Base-by-base conservation (phyloP, 225 moss, liverwort and hornwort genomes). In the Sphagnum contortum region DNA sequence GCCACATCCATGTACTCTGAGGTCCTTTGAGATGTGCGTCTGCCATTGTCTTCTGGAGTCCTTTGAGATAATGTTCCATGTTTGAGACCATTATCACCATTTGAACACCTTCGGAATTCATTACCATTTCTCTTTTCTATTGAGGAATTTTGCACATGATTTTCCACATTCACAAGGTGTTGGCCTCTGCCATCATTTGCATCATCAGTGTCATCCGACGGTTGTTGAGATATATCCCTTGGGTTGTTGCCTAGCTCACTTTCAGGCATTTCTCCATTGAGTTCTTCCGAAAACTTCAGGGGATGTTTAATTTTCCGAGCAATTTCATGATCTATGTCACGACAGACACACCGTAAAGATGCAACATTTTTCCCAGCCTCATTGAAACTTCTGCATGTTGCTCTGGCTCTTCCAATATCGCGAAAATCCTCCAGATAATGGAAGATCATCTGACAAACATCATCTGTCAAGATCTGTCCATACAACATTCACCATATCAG, bases 291-390 rank as follows among this genome's bases (percentile, higher is more conserved):
- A 53, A 2, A 10, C 8, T 10, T 53, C 10, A 10, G 2, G 10
- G 1, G 8, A 6, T 53, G 53, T 10, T 58, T 29, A 29, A 29
- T 44, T 58, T 44, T 64, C 62, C 80, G 55, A 1, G 69, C 67
- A 4, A 45, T 9, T 0, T 69, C 64, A 48, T 82, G 78, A 2
- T 71, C 56, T n/a, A 2, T 3, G 49, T 70, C 48, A 60, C 48
- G 50, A 45, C 78, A 78, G 6, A 49, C 58, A 6, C 72, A 46
- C 9, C 72, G 75, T 9, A 82, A 4, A 9, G 75, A 75, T 4
- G 55, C 61, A 5, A 78, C 65, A 12, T 54, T 44, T 0, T 75
- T 68, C 1, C 70, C 78, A 6, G 68, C 68, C 1, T 45, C n/a
- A 4, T 6, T 0, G 48, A 75, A 73, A 4, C 65, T 67, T 12